Evolutionary conservation across 1,284 basidiomycete genomes (phyloP), one percentile per base, ranked within the genome.

Genomic region (Ceratorhiza oryzae-sativae): DNA sequence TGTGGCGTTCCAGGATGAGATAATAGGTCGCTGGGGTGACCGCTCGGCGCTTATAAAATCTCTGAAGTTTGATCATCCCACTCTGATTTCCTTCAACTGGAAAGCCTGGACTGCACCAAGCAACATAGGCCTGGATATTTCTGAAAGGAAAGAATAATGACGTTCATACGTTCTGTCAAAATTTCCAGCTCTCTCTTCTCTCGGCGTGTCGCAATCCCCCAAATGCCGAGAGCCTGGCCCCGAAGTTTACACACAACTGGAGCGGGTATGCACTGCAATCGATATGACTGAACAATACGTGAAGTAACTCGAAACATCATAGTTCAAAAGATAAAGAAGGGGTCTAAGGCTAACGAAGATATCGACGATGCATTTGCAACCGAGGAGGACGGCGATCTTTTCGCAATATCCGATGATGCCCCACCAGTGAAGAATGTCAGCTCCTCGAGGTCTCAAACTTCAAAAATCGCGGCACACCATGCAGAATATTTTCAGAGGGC

Each of bases 311-410:
- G 9, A 32, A 8, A 0, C n/a, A n/a, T n/a, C n/a, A 25, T 20
- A 65, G 61, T 39, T n/a, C 48, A 27, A 13, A 65, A 56, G 32
- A 15, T 20, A 20, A 36, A 49, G 23, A 65, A 39, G 48, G 9
- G 34, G 2, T 32, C 48, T 1, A 65, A 65, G 27, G 13, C n/a
- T 13, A 25, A 10, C 34, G 48, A 65, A 4, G 34, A 65, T n/a
- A n/a, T n/a, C 12, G 61, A 65, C 18, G 61, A 65, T 13, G 61
- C 46, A 15, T 53, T 65, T 27, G 32, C 10, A 34, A 39, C 20
- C 34, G 61, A 51, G 6, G 61, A 34, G 23, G 61, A 61, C 4
- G 23, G 32, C 9, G 61, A 65, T 1, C 61, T 65, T 18, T 65
- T 65, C 20, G 61, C 61, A 13, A 41, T 23, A 10, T 42, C 61